These are phyloP conservation scores for Wickerhamiella qilinensis DNA, from an alignment of 805 yeast species.

Conservation along the genomic window DNA sequence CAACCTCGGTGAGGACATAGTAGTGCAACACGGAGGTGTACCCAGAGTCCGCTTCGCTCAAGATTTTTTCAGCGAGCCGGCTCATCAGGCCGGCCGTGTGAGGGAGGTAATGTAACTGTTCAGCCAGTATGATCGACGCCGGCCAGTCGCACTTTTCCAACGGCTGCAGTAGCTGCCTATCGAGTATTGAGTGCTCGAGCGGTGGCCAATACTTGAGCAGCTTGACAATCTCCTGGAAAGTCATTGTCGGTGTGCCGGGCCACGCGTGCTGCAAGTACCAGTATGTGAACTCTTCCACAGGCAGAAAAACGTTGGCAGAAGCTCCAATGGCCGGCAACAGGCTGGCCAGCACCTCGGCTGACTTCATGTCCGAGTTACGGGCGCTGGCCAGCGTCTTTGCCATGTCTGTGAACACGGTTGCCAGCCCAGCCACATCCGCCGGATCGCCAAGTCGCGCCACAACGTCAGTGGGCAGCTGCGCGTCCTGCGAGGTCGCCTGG, in stretches of 20 bases:
- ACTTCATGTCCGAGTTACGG: not conserved
- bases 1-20: not conserved
- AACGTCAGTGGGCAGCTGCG: conserved; percentile 1
- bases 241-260: not conserved
- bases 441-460: not conserved
- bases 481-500: not conserved
- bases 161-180: not conserved
- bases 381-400: not conserved
- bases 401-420: not conserved
- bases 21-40: not conserved
- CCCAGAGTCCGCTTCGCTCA: not conserved
- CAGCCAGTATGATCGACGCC: not conserved
- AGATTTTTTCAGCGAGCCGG: not conserved
- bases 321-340: not conserved
- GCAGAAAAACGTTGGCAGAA: not conserved
- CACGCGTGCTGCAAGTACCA: not conserved
- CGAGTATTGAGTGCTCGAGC: not conserved
- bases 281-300: conserved; percentile 5
- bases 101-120: not conserved
- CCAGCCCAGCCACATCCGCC: not conserved
- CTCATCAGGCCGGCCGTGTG: not conserved
- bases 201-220: conserved; percentile 5
- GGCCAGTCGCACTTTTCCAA: not conserved
- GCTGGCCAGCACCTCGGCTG: conserved; percentile 3
- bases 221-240: not conserved